Percentiles rank a stretch among this genome's conserved stretches.
phyloP scores from a whole-genome alignment of 345 rosid species.

The Punica granatum region DNA sequence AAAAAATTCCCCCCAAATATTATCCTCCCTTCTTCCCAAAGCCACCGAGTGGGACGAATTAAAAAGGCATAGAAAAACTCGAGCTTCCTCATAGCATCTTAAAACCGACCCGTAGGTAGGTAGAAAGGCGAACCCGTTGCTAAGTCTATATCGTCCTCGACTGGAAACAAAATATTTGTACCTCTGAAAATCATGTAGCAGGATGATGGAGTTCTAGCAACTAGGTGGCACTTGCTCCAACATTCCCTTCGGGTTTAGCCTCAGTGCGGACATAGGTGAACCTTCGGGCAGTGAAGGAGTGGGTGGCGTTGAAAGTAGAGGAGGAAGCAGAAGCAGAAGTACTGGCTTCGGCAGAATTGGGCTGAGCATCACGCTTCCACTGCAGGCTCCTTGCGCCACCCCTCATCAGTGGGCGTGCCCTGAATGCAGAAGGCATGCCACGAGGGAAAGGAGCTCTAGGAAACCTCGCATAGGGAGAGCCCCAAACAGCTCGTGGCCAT shows the following conservation, averaged over 20 bases:
- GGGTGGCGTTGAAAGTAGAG: background rate
- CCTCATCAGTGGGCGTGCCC: constrained; percentile 53
- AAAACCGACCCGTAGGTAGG: background rate
- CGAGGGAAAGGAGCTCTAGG: constrained; percentile 51
- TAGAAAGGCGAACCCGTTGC: background rate
- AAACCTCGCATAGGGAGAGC: constrained; percentile 51
- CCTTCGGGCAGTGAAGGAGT: constrained; percentile 11
- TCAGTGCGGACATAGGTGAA: constrained; percentile 72
- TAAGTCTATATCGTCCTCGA: background rate
- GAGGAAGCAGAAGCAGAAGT: constrained; percentile 6
- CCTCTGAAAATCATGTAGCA: background rate
- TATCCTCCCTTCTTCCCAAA: background rate
- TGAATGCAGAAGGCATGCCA: constrained; percentile 50
- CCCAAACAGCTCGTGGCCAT: constrained; percentile 55
- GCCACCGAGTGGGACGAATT: background rate
- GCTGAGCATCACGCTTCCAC: constrained; percentile 80
- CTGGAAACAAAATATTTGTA: background rate
- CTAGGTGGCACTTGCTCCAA: constrained; percentile 21
- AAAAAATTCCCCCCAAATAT: background rate
- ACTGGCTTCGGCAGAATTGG: constrained; percentile 28
- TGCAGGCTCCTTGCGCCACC: constrained; percentile 83
- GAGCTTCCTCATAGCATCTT: background rate
- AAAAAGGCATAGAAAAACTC: background rate
- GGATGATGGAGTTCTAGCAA: background rate
- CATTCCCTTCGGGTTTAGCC: constrained; percentile 36